Base-by-base conservation (phyloP, 139 green algal species). In the Nannochloris sp. region DNA sequence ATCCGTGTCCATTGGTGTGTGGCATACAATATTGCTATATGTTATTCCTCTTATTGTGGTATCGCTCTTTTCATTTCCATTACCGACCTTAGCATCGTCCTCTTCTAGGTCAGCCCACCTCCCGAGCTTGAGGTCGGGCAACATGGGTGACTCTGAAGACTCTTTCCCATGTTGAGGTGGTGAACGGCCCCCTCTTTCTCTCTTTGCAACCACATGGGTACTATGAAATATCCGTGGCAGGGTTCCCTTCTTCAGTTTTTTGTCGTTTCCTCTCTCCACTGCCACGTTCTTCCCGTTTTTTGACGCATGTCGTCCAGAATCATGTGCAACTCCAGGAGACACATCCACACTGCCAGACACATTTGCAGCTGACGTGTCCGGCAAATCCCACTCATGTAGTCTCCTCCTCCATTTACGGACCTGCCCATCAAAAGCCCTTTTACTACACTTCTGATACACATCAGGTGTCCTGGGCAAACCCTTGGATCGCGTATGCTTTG, bases 401-500 rank as follows among this genome's bases (percentile, higher is more conserved):
- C 65, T 67, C 14, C 77, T 65, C 44, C 73, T 56, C 77, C 77
- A 83, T 63, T 79, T 79, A 14, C 61, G 68, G 3, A 81, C 50
- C 59, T 83, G 74, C 12, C 77, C 74, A 28, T 82, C 77, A 64
- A 83, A 83, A 9, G 65, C 65, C 8, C 77, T 70, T 63, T 83
- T 83, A 70, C 69, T 79, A 71, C 72, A 80, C 36, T 80, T 77
- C 29, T 78, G 62, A n/a, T 74, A 59, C 11, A 82, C 71, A 28
- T 89, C 79, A 10, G 83, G 83, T 4, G 83, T 90, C 4, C 49
- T 30, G 2, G 83, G 79, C 64, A 89, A 59, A 9, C 23, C 28
- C 28, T 31, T 59, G 14, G 20, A n/a, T 31, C 50, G 25, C 28
- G 31, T 59, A 30, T 59, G 20, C 20, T 68, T 83, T 20, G 89